These are phyloP conservation scores for Aspergillus neotritici DNA, from an alignment of 2,329 filamentous ascomycete species.

Conservation along the genomic window DNA sequence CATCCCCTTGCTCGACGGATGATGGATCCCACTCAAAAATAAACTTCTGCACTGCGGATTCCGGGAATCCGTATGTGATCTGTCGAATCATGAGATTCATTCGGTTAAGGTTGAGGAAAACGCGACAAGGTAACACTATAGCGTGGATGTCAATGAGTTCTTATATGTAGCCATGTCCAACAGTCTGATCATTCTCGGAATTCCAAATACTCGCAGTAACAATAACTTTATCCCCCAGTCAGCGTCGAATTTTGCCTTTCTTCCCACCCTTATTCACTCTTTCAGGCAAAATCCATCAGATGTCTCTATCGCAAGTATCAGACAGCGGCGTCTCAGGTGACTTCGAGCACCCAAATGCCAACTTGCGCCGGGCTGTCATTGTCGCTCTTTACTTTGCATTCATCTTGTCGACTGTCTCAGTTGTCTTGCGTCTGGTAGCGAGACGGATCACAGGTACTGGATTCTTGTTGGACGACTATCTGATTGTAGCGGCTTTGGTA, in stretches of 20 bases:
- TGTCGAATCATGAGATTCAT: too few species aligned
- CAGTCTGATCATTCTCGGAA: not conserved
- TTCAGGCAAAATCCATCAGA: slow-evolving; percentile 6
- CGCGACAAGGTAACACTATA: too few species aligned
- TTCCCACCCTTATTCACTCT: not conserved
- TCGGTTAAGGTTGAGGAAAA: too few species aligned
- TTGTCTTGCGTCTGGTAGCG: slow-evolving; percentile 23
- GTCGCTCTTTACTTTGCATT: slow-evolving; percentile 24
- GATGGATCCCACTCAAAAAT: too few species aligned
- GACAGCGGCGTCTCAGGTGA: slow-evolving; percentile 14
- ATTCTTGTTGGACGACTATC: slow-evolving; percentile 26
- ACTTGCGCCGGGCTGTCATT: slow-evolving; percentile 18
- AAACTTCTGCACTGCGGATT: too few species aligned
- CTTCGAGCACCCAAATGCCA: slow-evolving; percentile 23
- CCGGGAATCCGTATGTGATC: too few species aligned
- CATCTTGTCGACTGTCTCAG: slow-evolving; percentile 20
- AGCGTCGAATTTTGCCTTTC: slow-evolving; percentile 4
- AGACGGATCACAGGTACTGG: slow-evolving; percentile 20
- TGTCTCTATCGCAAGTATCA: slow-evolving; percentile 14
- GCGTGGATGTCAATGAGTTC: too few species aligned
- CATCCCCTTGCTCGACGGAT: too few species aligned
- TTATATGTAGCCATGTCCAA: too few species aligned
- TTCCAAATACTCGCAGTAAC: slow-evolving; percentile 22
- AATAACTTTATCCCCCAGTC: slow-evolving; percentile 5
- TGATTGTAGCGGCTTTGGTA: slow-evolving; percentile 27